These are phyloP conservation scores for Candida labiduridarum DNA, from an alignment of 1,139 yeast genomes.

Conservation along the genomic window DNA sequence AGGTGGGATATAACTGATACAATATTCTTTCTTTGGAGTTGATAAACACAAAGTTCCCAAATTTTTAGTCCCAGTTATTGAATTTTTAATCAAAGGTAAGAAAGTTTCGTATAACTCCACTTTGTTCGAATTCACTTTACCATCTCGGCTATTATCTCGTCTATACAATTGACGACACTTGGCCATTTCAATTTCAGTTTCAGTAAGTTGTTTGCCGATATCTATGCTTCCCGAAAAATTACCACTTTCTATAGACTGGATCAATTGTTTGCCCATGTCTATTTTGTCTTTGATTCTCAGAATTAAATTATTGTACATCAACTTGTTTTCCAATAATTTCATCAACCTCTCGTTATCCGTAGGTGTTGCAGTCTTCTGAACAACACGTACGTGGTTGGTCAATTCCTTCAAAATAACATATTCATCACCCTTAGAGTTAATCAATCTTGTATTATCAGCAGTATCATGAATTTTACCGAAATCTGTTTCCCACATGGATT, in stretches of 20 bases:
- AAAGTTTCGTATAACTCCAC: constrained; percentile 17
- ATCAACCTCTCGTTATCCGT: constrained; percentile 17
- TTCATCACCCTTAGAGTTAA: constrained; percentile 45
- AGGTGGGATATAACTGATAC: constrained; percentile 38
- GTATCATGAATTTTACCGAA: constrained; percentile 17
- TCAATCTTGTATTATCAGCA: constrained; percentile 27
- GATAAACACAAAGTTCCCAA: constrained; percentile 24
- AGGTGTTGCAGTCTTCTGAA: constrained; percentile 23
- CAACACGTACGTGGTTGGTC: constrained; percentile 30
- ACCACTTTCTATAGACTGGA: constrained; percentile 21
- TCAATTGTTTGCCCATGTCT: constrained; percentile 23
- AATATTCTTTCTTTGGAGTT: constrained; percentile 31
- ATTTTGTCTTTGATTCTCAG: constrained; percentile 32
- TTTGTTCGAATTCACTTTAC: constrained; percentile 13
- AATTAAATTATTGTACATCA: constrained; percentile 30
- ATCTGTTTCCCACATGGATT: constrained; percentile 21
- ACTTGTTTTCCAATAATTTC: constrained; percentile 21
- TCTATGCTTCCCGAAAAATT: constrained; percentile 19
- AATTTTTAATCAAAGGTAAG: constrained; percentile 18
- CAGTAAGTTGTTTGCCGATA: constrained; percentile 18
- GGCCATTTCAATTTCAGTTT: constrained; percentile 21
- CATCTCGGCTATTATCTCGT: constrained; percentile 14
- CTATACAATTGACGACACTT: constrained; percentile 24
- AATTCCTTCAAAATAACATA: constrained; percentile 42
- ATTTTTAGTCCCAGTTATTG: constrained; percentile 18